Percentiles rank a stretch among this genome's conserved stretches.
Conservation (phyloP, 2,329 filamentous ascomycete species). For the Clathrospora elynae region DNA sequence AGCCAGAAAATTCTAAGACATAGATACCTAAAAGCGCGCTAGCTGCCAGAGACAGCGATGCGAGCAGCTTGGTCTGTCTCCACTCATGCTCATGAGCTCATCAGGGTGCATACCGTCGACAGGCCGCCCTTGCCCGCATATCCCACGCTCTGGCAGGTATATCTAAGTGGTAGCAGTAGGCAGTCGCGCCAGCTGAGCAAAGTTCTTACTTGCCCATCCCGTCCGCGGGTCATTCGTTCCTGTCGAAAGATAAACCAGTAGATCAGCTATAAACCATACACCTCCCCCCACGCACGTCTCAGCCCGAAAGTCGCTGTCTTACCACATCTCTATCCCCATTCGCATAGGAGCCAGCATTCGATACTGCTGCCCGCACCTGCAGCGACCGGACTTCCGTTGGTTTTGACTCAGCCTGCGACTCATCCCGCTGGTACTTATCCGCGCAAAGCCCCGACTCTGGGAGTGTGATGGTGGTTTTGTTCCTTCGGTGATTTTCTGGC, state of each 20-base stretch:
- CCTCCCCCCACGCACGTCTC: slow-evolving; percentile 8
- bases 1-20: slow-evolving; percentile 17
- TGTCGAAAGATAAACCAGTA: slow-evolving; percentile 2
- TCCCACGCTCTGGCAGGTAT: slow-evolving; percentile 17
- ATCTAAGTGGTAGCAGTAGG: slow-evolving; percentile 12
- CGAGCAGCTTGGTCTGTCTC: slow-evolving; percentile 15
- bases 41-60: slow-evolving; percentile 8
- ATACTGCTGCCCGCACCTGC: background rate
- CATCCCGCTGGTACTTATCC: slow-evolving; percentile 1
- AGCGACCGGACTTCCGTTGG: background rate
- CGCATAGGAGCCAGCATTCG: no score
- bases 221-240: background rate
- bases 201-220: background rate
- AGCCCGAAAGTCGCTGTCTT: slow-evolving; percentile 13
- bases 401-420: slow-evolving; percentile 8
- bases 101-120: slow-evolving; percentile 15
- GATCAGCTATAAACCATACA: background rate
- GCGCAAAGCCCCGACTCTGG: background rate
- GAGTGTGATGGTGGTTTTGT: slow-evolving; percentile 14
- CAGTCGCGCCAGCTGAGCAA: slow-evolving; percentile 10
- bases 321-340: slow-evolving; percentile 12
- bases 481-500: slow-evolving; percentile 7
- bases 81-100: slow-evolving; percentile 22
- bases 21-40: slow-evolving; percentile 8
- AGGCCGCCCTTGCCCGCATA: slow-evolving; percentile 32